Evolutionary conservation across 169 alveolate genomes (phyloP).

Genomic region (Amoebophrya sp.): DNA sequence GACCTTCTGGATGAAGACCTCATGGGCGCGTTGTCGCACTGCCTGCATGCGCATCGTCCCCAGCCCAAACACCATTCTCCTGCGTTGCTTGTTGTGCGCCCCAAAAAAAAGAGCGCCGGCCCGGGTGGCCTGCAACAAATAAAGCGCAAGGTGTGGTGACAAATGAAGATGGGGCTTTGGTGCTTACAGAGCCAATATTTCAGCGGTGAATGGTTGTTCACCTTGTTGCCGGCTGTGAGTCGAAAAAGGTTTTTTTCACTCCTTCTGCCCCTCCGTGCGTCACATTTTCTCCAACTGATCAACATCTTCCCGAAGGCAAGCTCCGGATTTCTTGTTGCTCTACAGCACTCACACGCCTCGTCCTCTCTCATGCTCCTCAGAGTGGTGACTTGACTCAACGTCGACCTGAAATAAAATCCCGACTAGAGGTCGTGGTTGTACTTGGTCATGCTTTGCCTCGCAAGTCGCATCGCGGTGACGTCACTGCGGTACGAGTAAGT

Average conservation of each 20-base stretch:
- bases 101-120: neutral
- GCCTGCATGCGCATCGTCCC: too few species aligned
- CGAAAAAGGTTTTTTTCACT: too few species aligned
- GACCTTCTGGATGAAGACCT: neutral
- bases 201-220: too few species aligned
- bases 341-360: neutral
- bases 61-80: neutral
- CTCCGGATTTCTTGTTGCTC: neutral
- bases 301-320: neutral
- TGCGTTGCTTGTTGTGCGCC: neutral
- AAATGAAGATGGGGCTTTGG: too few species aligned
- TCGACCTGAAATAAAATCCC: neutral
- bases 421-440: conserved; percentile 55
- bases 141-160: too few species aligned
- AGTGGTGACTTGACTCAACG: neutral
- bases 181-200: too few species aligned
- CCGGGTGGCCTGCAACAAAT: too few species aligned
- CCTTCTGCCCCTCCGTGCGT: neutral
- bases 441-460: conserved; percentile 61
- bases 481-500: conserved; percentile 67
- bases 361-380: neutral
- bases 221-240: too few species aligned
- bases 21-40: neutral
- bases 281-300: neutral
- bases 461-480: conserved; percentile 56